Evolutionary conservation across 352 stramenopile genomes (phyloP).

Genomic region (Phytopythium vexans): DNA sequence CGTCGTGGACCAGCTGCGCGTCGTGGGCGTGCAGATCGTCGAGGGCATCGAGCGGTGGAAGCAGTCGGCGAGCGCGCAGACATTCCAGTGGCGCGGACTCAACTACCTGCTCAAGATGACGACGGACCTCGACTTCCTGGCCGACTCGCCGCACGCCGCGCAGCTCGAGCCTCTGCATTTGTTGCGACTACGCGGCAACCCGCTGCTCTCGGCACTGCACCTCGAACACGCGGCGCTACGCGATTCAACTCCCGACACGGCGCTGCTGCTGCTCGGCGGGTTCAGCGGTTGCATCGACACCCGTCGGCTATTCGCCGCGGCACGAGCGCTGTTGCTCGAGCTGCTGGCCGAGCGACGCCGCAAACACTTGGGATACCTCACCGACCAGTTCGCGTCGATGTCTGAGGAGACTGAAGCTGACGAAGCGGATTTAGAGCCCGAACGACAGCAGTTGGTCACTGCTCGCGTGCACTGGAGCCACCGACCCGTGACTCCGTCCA

Average conservation of each 20-base stretch:
- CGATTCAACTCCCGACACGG: slow-evolving; percentile 15
- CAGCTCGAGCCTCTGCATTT: slow-evolving; percentile 36
- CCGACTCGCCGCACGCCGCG: slow-evolving; percentile 15
- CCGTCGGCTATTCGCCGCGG: slow-evolving; percentile 48
- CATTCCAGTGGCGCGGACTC: slow-evolving; percentile 70
- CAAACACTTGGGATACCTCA: not conserved
- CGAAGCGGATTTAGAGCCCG: no score
- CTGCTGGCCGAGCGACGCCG: slow-evolving; percentile 18
- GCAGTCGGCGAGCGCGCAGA: slow-evolving; percentile 10
- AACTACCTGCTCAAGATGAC: slow-evolving; percentile 86
- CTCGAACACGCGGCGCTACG: slow-evolving; percentile 51
- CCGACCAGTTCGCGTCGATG: slow-evolving; percentile 1
- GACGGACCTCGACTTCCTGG: slow-evolving; percentile 56
- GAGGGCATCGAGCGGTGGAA: slow-evolving; percentile 69
- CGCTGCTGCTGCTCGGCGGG: slow-evolving; percentile 27
- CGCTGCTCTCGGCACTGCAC: slow-evolving; percentile 54
- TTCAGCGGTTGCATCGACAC: slow-evolving; percentile 58
- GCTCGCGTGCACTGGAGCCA: slow-evolving; percentile 43
- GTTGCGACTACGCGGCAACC: slow-evolving; percentile 60
- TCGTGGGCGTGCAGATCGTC: slow-evolving; percentile 60
- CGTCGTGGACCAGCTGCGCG: slow-evolving; percentile 58
- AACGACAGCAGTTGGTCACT: not conserved
- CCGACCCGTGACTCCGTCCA: slow-evolving; percentile 15
- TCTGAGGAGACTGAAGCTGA: not conserved
- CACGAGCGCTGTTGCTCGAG: slow-evolving; percentile 44